phyloP scores from a whole-genome alignment of 2,329 filamentous ascomycete species.

The Aureobasidium uvarum region DNA sequence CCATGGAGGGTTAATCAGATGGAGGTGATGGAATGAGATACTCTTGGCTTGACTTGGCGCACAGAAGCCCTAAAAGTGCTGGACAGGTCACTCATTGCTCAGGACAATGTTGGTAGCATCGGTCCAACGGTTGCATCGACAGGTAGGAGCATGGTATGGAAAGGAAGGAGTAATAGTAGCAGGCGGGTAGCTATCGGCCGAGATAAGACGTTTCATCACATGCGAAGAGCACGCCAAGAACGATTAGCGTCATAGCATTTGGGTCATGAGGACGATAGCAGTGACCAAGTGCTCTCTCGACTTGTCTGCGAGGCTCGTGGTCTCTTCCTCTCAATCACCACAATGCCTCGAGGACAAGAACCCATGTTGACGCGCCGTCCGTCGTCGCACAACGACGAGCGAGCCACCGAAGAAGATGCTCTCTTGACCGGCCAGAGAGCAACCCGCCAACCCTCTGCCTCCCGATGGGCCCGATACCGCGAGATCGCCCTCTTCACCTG shows the following conservation, averaged over 20 bases:
- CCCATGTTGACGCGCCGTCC: conserved; percentile 56
- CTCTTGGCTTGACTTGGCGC: background rate
- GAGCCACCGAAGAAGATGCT: conserved; percentile 58
- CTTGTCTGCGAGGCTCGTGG: background rate
- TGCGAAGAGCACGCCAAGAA: conserved; percentile 2
- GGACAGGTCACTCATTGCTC: no score
- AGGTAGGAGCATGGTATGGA: background rate
- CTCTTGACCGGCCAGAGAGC: conserved; percentile 57
- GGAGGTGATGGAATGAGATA: background rate
- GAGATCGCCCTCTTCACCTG: conserved; percentile 77
- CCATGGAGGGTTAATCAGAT: background rate
- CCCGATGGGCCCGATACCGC: conserved; percentile 61
- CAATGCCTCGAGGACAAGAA: conserved; percentile 47
- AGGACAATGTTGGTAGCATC: background rate
- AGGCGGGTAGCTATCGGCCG: background rate
- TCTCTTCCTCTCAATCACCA: background rate
- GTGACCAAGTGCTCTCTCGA: background rate
- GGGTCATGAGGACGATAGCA: conserved; percentile 20
- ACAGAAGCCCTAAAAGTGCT: no score
- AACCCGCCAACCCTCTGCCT: conserved; percentile 35
- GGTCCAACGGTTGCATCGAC: background rate
- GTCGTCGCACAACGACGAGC: conserved; percentile 57
- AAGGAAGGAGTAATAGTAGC: background rate
- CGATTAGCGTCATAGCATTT: conserved; percentile 9
- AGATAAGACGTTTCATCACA: conserved; percentile 11